Evolutionary conservation across 257 asterid genomes (phyloP).

Genomic region (Nicotiana tabacum): DNA sequence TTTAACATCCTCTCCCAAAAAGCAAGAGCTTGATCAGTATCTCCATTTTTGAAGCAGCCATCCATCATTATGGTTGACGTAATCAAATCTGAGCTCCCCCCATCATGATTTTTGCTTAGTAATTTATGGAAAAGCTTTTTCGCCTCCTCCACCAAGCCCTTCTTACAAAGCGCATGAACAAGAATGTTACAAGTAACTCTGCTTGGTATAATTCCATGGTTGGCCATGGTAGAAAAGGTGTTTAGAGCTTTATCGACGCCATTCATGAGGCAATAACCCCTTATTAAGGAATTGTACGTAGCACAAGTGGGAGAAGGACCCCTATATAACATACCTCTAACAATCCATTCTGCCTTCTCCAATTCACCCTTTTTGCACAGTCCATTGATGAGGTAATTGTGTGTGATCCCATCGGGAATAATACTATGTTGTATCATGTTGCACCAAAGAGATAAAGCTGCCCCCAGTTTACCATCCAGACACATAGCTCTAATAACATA

Average conservation of each 20-base stretch:
- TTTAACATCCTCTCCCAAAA: constrained; percentile 41
- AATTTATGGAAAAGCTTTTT: constrained; percentile 50
- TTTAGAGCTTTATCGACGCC: constrained; percentile 57
- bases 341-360: constrained; percentile 59
- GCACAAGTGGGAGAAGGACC: constrained; percentile 77
- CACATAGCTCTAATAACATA: constrained; percentile 52
- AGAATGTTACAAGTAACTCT: constrained; percentile 75
- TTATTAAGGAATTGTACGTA: constrained; percentile 76
- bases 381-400: constrained; percentile 67
- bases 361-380: constrained; percentile 65
- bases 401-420: constrained; percentile 56
- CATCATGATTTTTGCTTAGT: constrained; percentile 38
- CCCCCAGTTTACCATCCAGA: constrained; percentile 56
- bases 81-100: constrained; percentile 35
- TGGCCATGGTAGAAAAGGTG: constrained; percentile 55
- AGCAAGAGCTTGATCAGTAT: constrained; percentile 44
- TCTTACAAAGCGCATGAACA: constrained; percentile 67
- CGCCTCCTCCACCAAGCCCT: constrained; percentile 53
- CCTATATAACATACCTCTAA: constrained; percentile 48
- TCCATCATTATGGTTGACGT: constrained; percentile 75
- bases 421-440: constrained; percentile 42
- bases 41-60: constrained; percentile 60
- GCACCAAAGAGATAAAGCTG: constrained; percentile 54
- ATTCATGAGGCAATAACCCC: constrained; percentile 57
- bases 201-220: constrained; percentile 52